These are phyloP conservation scores for Mortierella sp. DNA, from an alignment of 371 early-diverging fungal genomes.

Conservation along the genomic window DNA sequence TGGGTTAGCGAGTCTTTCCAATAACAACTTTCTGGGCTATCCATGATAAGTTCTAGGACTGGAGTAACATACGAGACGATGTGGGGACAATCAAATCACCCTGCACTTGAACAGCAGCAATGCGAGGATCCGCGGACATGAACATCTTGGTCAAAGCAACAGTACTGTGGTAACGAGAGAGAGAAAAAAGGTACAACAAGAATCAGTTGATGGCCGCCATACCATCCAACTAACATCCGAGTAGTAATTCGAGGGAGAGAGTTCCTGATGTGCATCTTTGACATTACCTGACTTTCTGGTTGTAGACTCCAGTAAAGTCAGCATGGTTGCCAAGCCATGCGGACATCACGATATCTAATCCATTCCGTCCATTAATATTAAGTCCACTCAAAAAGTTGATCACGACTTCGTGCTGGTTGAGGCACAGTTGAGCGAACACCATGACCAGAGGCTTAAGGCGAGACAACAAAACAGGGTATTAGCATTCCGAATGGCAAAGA, in stretches of 20 bases:
- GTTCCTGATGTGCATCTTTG: no score
- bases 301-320: slow-evolving; percentile 79
- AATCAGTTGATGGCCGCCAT: background rate
- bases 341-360: slow-evolving; percentile 74
- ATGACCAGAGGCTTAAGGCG: slow-evolving; percentile 77
- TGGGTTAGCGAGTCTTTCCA: no score
- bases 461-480: background rate
- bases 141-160: slow-evolving; percentile 83
- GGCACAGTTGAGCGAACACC: slow-evolving; percentile 86
- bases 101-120: slow-evolving; percentile 75
- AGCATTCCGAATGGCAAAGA: no score
- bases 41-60: no score
- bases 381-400: slow-evolving; percentile 71
- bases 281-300: slow-evolving; percentile 78
- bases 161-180: slow-evolving; percentile 58
- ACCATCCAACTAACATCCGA: no score
- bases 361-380: slow-evolving; percentile 65
- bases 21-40: no score
- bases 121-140: slow-evolving; percentile 70
- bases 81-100: slow-evolving; percentile 81
- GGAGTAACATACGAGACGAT: slow-evolving; percentile 62
- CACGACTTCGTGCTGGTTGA: slow-evolving; percentile 74
- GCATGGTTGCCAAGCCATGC: slow-evolving; percentile 83
- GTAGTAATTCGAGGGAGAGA: no score
- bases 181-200: background rate